A percentile compares a stretch with the other conserved stretches of the same genome.
Evolutionary conservation across 2,329 filamentous ascomycete genomes (phyloP).

Genomic region (Penicillium sp.): DNA sequence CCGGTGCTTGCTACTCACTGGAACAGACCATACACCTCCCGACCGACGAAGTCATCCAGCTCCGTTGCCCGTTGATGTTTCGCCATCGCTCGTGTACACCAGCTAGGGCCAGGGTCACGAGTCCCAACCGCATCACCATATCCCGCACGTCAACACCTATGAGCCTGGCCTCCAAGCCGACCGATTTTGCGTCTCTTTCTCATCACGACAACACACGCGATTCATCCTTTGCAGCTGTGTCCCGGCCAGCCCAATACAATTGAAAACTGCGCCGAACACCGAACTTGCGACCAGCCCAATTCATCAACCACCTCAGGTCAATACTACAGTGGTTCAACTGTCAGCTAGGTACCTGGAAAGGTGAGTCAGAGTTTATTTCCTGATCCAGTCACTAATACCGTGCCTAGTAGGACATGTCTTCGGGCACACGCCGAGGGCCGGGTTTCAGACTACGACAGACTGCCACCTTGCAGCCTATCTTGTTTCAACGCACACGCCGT

Average conservation of each 20-base stretch:
- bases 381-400: background rate
- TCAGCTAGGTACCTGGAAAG: background rate
- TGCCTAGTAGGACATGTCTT: background rate
- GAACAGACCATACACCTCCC: background rate
- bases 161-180: background rate
- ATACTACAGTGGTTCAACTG: background rate
- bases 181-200: background rate
- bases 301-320: background rate
- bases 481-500: background rate
- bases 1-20: background rate
- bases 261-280: background rate
- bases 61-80: background rate
- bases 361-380: background rate
- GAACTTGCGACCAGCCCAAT: background rate
- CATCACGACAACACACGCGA: background rate
- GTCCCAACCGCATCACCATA: background rate
- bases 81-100: background rate
- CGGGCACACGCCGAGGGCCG: background rate
- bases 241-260: background rate
- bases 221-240: background rate
- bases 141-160: background rate
- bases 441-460: background rate
- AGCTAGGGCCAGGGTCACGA: background rate
- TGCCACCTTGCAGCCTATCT: background rate
- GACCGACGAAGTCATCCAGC: background rate